Evolutionary conservation across 345 rosid genomes (phyloP).

Genomic region (Brassica cretica): DNA sequence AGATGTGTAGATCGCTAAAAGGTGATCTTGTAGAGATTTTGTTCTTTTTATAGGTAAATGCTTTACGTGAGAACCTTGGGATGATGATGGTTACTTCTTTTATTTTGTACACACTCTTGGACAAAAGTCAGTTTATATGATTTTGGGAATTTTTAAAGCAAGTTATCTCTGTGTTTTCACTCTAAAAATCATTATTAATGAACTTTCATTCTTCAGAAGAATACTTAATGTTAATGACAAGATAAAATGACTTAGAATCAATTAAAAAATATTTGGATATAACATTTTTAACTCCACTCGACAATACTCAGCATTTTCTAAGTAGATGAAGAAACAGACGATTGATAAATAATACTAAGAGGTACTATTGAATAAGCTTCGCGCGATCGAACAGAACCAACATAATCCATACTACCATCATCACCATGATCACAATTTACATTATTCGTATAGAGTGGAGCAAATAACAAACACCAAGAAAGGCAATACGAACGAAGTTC

Average conservation of each 20-base stretch:
- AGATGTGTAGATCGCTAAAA: slow-evolving; percentile 18
- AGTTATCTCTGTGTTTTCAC: neutral
- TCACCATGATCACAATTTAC: slow-evolving; percentile 12
- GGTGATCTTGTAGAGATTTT: slow-evolving; percentile 8
- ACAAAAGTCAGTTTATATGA: slow-evolving; percentile 11
- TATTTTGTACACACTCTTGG: slow-evolving; percentile 24
- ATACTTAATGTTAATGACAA: neutral
- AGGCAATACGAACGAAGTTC: neutral
- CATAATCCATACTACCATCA: slow-evolving; percentile 4
- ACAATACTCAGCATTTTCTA: neutral
- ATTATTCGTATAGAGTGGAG: slow-evolving; percentile 9
- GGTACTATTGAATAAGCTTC: too few relatives aligned
- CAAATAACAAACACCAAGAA: neutral
- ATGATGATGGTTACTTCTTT: slow-evolving; percentile 2
- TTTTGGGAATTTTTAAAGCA: slow-evolving; percentile 4
- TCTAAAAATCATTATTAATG: neutral
- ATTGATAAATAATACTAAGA: too few relatives aligned
- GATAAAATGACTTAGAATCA: too few relatives aligned
- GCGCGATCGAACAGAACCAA: neutral
- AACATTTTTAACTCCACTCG: neutral
- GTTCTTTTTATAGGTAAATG: neutral
- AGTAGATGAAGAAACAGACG: neutral
- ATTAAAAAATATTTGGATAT: neutral
- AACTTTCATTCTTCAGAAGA: neutral
- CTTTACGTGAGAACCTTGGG: slow-evolving; percentile 25